Base-by-base conservation (phyloP, 176 grass and related monocot genomes). In the Coix lacrymajobi region DNA sequence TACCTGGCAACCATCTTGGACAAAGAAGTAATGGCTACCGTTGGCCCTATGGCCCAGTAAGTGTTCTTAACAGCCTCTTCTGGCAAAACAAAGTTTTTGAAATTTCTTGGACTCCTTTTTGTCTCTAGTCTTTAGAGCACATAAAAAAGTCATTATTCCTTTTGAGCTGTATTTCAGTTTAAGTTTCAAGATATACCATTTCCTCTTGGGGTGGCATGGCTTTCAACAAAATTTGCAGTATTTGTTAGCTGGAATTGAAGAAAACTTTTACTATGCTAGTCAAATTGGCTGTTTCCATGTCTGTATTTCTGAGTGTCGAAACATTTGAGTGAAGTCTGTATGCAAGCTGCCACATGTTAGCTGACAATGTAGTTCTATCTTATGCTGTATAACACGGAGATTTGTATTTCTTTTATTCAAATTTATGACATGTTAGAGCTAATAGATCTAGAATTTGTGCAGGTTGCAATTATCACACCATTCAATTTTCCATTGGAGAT, bases 401-500 rank as follows among this genome's bases (percentile, higher is more conserved):
- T 30, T 82, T 34, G 30, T 51, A n/a, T 34, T 73, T 66, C 54
- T 58, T 30, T 68, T 8, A 67, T 77, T 86, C 46, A 56, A 68
- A 37, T 31, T 69, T 64, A 11, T 87, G 38, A 39, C 30, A 75
- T 63, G 26, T 77, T 81, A 77, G 39, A 24, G 60, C 82, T 81
- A 81, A 89, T 76, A 29, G 38, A 54, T 77, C 2, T 62, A 69
- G 49, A 61, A 63, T 66, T 28, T 92, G 41, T 78, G 78, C 92
- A 98, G 96, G 92, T 98, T 80, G 96, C 96, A 61, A 90, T 98
- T 62, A 93, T 98, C 62, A 95, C 96, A 46, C 96, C 96, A 31
- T 98, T 98, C 82, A 98, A 98, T 90, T 98, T 95, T 69, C 96
- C 96, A 14, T 64, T 98, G 69, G 96, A 98, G 82, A 98, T 98